These are phyloP conservation scores for Colletotrichum destructivum DNA, from an alignment of 2,329 filamentous ascomycete species.

Conservation along the genomic window DNA sequence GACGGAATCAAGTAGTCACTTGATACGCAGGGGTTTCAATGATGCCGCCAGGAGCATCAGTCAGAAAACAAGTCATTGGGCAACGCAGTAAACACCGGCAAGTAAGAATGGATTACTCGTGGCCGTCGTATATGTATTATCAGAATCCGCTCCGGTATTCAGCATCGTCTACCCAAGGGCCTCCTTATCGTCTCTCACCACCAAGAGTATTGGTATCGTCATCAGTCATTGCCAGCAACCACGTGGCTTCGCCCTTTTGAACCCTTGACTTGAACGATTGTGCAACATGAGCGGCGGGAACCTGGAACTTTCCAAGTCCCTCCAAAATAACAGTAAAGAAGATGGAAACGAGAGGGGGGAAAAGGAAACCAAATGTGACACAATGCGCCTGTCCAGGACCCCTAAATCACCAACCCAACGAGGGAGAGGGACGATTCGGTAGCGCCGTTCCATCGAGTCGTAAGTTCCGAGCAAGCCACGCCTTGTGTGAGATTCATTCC, in stretches of 20 bases:
- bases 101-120: too few relatives aligned
- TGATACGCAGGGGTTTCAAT: neutral
- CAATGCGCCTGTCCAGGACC: neutral
- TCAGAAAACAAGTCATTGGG: neutral
- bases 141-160: neutral
- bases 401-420: neutral
- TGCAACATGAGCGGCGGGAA: neutral
- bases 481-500: neutral
- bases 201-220: constrained; percentile 5
- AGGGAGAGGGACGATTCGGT: neutral
- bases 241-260: neutral
- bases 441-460: constrained; percentile 17
- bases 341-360: too few relatives aligned
- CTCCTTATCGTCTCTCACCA: neutral
- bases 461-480: constrained; percentile 4
- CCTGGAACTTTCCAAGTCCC: neutral
- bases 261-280: constrained; percentile 8
- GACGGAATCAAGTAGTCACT: too few relatives aligned
- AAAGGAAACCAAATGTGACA: neutral
- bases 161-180: too few relatives aligned
- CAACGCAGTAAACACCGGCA: neutral
- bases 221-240: constrained; percentile 5
- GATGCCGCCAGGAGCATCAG: too few relatives aligned
- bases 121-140: constrained; percentile 4
- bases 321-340: neutral